These are phyloP conservation scores for Metahyphopichia silvanorum DNA, from an alignment of 805 yeast species.

Conservation along the genomic window DNA sequence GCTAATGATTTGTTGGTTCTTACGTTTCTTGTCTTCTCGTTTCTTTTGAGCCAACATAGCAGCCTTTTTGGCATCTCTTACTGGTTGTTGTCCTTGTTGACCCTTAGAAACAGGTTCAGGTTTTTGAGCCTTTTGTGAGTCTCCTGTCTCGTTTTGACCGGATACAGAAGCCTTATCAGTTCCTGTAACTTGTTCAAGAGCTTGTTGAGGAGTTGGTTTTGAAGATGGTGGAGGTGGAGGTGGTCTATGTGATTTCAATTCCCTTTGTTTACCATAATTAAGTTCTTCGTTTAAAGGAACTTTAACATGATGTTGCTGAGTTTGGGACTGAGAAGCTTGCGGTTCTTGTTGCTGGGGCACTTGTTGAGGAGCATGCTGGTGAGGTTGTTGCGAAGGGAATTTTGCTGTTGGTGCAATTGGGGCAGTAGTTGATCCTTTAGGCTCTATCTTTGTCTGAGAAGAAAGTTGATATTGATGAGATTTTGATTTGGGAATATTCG, in stretches of 20 bases:
- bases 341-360: constrained; percentile 1
- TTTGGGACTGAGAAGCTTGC: constrained; percentile 1
- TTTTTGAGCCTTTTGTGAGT: neutral
- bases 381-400: constrained; percentile 12
- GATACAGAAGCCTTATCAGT: neutral
- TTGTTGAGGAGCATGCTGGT: too few relatives aligned
- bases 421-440: constrained; percentile 32
- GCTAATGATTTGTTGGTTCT: constrained; percentile 68
- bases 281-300: constrained; percentile 16
- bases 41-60: constrained; percentile 60
- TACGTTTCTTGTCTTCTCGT: constrained; percentile 73
- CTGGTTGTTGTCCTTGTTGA: constrained; percentile 31
- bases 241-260: constrained; percentile 33
- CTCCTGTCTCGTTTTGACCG: neutral
- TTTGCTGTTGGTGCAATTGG: constrained; percentile 30
- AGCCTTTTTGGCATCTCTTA: constrained; percentile 50
- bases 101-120: constrained; percentile 1
- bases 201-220: constrained; percentile 14
- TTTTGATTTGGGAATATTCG: constrained; percentile 36
- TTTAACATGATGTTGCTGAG: too few relatives aligned
- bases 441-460: constrained; percentile 18
- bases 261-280: constrained; percentile 11
- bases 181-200: constrained; percentile 2
- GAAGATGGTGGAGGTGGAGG: constrained; percentile 45
- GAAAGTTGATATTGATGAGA: constrained; percentile 39